Evolutionary conservation across 805 yeast species (phyloP), one percentile per base, ranked within the genome.

Genomic region (Yarrowia deformans): DNA sequence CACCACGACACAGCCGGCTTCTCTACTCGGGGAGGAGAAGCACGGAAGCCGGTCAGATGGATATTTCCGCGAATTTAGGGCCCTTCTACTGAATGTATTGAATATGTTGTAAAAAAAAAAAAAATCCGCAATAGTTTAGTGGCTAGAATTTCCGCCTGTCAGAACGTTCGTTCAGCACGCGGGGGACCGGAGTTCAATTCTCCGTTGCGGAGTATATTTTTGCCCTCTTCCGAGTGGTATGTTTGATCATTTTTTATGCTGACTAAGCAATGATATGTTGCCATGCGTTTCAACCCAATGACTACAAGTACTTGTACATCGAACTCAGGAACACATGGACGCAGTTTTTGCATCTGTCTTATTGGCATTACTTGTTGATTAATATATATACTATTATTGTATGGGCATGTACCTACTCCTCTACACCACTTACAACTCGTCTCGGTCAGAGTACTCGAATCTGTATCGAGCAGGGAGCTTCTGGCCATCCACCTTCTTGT

Each of bases 91-190:
- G n/a, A n/a, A n/a, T n/a, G n/a, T n/a, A n/a, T n/a, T n/a, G n/a
- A n/a, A n/a, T n/a, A n/a, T n/a, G n/a, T n/a, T n/a, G n/a, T n/a
- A n/a, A n/a, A n/a, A n/a, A n/a, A n/a, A n/a, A n/a, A n/a, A n/a
- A n/a, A n/a, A n/a, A n/a, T n/a, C 67, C 67, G 67, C 52, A 75
- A 77, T 77, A 77, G 79, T 77, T 77, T 77, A 77, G 78, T 77
- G 79, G 79, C 78, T 75, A 77, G 79, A 77, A 77, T 77, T 73
- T 73, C 78, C 79, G 79, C 78, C 78, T 77, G 79, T 77, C 79
- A 77, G 71, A 46, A 61, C 64, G 32, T n/a, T 19, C 19, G 60
- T 54, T 54, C 60, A 54, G 60, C 60, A 54, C 60, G 60, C 60
- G 60, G 60, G 60, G 60, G 60, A 54, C 60, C 60, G 60, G 60